A percentile compares a stretch with the other conserved stretches of the same genome.
Conservation (phyloP, 2,329 filamentous ascomycete species). For the Beauveria sp. region DNA sequence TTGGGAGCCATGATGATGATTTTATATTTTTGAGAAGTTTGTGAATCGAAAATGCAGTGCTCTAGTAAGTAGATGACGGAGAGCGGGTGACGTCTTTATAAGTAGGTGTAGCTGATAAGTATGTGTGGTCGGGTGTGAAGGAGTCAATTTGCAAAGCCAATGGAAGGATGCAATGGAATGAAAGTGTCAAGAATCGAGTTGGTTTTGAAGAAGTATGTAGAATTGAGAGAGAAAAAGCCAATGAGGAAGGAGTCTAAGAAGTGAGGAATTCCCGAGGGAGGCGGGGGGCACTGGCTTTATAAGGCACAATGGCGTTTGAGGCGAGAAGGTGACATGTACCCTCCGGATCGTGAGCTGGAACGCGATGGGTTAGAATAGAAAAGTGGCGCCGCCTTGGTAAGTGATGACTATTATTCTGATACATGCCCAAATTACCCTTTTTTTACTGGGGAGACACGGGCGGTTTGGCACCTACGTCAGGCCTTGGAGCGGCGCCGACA, state of each 20-base stretch:
- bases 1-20: constrained; percentile 42
- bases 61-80: not conserved
- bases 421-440: not conserved
- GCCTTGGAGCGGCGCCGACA: too few relatives aligned
- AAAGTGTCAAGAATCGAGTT: not conserved
- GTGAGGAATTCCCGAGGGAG: not conserved
- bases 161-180: constrained; percentile 3
- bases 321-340: not conserved
- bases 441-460: not conserved
- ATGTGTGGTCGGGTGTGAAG: not conserved
- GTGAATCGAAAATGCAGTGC: not conserved
- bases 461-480: constrained; percentile 1
- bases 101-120: not conserved
- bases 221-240: not conserved
- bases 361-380: not conserved
- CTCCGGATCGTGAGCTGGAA: not conserved
- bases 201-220: not conserved
- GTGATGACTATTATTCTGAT: not conserved
- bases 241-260: constrained; percentile 4
- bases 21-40: constrained; percentile 11
- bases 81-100: not conserved
- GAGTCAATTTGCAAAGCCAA: not conserved
- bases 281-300: constrained; percentile 8
- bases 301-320: not conserved
- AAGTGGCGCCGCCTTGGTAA: not conserved